Evolutionary conservation across 495 filamentous ascomycete genomes (phyloP).

Genomic region (Neurospora africana): DNA sequence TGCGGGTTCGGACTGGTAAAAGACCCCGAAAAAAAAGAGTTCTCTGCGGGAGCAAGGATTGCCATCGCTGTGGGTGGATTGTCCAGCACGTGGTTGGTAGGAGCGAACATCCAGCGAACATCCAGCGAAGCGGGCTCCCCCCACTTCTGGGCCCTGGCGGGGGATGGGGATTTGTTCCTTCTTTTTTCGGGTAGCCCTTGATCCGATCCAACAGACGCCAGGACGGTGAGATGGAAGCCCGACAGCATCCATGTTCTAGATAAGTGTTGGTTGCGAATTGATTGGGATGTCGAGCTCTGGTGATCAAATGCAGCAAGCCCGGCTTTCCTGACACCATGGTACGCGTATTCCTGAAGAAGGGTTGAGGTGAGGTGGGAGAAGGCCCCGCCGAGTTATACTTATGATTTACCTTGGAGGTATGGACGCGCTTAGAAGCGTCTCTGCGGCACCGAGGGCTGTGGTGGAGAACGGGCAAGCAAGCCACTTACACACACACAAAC

Average conservation of each 20-base stretch:
- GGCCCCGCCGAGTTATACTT: not conserved
- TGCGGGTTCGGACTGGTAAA: not conserved
- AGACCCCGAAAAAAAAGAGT: not conserved
- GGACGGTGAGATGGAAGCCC: not conserved
- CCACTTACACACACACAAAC: not conserved
- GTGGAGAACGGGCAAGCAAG: not conserved
- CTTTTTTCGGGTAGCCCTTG: not conserved
- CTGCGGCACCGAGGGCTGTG: not conserved
- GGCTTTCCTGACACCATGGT: not conserved
- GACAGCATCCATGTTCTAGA: not conserved
- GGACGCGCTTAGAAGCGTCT: not conserved
- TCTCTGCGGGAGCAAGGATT: not conserved
- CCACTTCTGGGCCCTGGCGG: not conserved
- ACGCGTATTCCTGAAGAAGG: no score
- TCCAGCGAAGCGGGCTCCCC: not conserved
- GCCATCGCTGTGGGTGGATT: not conserved
- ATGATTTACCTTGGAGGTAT: not conserved
- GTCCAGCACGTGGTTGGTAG: not conserved
- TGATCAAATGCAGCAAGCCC: not conserved
- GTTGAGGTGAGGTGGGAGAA: not conserved
- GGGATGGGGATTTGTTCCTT: not conserved
- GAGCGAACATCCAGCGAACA: not conserved
- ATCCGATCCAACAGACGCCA: not conserved
- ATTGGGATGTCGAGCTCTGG: not conserved
- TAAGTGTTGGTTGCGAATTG: not conserved